Evolutionary conservation across 2,329 filamentous ascomycete species (phyloP).

Genomic region (Cladosporium sp.): DNA sequence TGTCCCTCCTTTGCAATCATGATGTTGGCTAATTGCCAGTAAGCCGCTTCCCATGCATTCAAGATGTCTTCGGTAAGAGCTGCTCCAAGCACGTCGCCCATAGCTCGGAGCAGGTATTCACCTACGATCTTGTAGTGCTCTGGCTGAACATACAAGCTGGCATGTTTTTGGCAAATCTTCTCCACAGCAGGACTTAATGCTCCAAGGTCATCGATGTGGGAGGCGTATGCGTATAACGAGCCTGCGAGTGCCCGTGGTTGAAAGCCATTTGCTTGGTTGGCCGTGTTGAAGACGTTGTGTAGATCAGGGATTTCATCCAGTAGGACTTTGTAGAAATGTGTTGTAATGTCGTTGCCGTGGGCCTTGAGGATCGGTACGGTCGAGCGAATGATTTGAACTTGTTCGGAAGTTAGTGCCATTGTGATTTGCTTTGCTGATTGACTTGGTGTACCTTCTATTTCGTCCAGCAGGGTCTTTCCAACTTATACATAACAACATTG

Average conservation of each 20-base stretch:
- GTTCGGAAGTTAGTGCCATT: constrained; percentile 54
- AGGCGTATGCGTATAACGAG: constrained; percentile 66
- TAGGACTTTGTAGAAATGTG: constrained; percentile 69
- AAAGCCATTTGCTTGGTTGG: constrained; percentile 63
- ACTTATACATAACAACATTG: constrained; percentile 1
- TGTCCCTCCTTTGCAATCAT: constrained; percentile 63
- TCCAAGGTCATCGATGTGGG: constrained; percentile 65
- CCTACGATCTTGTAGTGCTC: constrained; percentile 70
- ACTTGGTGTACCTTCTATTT: background rate
- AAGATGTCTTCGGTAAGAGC: constrained; percentile 62
- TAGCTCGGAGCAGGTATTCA: constrained; percentile 63
- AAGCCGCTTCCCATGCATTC: constrained; percentile 67
- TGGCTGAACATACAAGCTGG: constrained; percentile 62
- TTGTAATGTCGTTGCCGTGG: constrained; percentile 65
- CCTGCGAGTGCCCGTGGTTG: constrained; percentile 67
- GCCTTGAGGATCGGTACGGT: constrained; percentile 66
- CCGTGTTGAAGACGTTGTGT: constrained; percentile 66
- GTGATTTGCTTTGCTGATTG: background rate
- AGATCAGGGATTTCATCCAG: constrained; percentile 62
- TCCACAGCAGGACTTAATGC: constrained; percentile 56
- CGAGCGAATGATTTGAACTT: constrained; percentile 63
- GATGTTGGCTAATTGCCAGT: constrained; percentile 68
- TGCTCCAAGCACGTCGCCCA: constrained; percentile 62
- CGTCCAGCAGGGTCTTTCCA: background rate
- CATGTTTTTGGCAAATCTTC: constrained; percentile 73